phyloP scores from a whole-genome alignment of 306 rosid species.

The Spatholobus suberectus region DNA sequence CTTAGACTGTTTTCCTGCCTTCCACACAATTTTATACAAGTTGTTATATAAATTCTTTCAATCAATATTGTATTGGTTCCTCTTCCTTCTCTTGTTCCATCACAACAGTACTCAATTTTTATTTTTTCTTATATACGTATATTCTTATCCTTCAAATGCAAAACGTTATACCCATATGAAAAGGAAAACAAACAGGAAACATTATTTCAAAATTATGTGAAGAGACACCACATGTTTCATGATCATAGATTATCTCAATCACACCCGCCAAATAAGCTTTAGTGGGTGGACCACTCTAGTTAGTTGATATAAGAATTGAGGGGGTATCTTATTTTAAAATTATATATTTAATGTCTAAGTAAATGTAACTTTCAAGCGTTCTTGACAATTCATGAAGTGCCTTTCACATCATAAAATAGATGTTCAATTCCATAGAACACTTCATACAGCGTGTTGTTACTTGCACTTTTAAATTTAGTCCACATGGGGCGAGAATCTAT shows the following conservation, averaged over 20 bases:
- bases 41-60: slow-evolving; percentile 28
- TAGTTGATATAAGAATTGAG: slow-evolving; percentile 37
- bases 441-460: slow-evolving; percentile 19
- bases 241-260: slow-evolving; percentile 32
- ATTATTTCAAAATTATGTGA: slow-evolving; percentile 32
- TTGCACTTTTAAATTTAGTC: slow-evolving; percentile 38
- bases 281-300: slow-evolving; percentile 59
- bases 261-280: slow-evolving; percentile 38
- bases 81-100: slow-evolving; percentile 34
- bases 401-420: slow-evolving; percentile 58
- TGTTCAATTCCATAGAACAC: slow-evolving; percentile 43
- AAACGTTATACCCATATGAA: not conserved
- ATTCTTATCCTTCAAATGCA: slow-evolving; percentile 39
- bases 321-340: slow-evolving; percentile 32
- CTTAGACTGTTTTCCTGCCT: slow-evolving; percentile 27
- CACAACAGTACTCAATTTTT: slow-evolving; percentile 20
- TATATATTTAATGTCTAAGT: slow-evolving; percentile 29
- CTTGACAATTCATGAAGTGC: slow-evolving; percentile 52
- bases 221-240: slow-evolving; percentile 40
- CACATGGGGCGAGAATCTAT: slow-evolving; percentile 39
- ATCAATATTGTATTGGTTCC: slow-evolving; percentile 9
- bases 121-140: not conserved
- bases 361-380: slow-evolving; percentile 53
- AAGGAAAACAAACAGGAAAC: not conserved
- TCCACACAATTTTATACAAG: slow-evolving; percentile 26